Evolutionary conservation across 2,329 filamentous ascomycete species (phyloP), one percentile per base, ranked within the genome.

Genomic region (Claviceps pusilla): DNA sequence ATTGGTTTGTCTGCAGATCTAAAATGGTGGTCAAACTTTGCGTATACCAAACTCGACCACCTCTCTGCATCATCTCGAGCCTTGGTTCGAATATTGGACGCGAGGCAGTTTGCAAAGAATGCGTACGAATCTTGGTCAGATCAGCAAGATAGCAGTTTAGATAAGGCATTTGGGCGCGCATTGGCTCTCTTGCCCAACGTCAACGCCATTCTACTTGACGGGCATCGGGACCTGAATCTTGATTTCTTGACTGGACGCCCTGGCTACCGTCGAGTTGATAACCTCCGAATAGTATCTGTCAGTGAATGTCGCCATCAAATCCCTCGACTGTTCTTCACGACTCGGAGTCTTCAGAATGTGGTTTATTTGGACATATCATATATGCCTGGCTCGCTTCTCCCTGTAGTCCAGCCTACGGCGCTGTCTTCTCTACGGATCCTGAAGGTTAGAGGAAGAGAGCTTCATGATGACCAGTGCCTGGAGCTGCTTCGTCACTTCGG

Each of bases 361-460:
- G 67, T 77, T 6, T 81, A 77, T 57, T 69, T 81, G 3, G 78
- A 81, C 54, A 57, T 79, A 9, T 80, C 77, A 0, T 65, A 69
- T 24, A 59, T 74, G n/a, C 71, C 71, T 0, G 76, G 74, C 0
- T 76, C 74, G 0, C 60, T 76, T 11, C 64, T 61, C 46, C 60
- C 65, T 16, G 59, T 74, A 1, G 55, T 71, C 6, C 64, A 67
- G 12, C 59, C 62, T 0, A 63, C 64, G 1, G 50, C 72, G 3
- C 63, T 80, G 41, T 71, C 72, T 2, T 65, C 68, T 48, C 67
- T 83, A 9, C 73, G 75, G 3, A 66, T 82, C 3, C 63, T 83
- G 31, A 82, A 79, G 59, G 64, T 73, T 0, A 66, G 69, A 49
- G 67, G 70, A 2, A 69, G 75, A 28, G 71, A 76, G 55, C 59